These are phyloP conservation scores for Curvularia sp. DNA, from an alignment of 2,329 filamentous ascomycete genomes.

Conservation along the genomic window DNA sequence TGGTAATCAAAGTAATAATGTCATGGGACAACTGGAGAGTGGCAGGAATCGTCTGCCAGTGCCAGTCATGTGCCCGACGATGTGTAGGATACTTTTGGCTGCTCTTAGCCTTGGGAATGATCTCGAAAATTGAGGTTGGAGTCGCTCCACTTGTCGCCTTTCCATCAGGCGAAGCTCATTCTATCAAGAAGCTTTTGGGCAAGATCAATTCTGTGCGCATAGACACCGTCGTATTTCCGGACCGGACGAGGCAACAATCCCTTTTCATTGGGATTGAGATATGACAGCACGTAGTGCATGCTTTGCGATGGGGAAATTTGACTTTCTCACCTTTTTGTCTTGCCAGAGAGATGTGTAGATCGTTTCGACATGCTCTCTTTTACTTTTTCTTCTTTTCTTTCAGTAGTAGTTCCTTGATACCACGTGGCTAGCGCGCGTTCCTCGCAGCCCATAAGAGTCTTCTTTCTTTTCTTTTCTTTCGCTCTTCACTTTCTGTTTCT, in stretches of 20 bases:
- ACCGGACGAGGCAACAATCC: background rate
- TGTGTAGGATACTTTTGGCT: background rate
- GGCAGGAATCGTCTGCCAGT: background rate
- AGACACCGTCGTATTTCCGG: background rate
- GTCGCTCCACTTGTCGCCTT: background rate
- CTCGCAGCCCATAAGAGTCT: slow-evolving; percentile 12
- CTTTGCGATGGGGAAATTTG: background rate
- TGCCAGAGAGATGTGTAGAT: background rate
- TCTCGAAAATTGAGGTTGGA: background rate
- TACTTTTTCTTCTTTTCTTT: background rate
- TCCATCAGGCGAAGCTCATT: background rate
- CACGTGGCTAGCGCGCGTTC: slow-evolving; percentile 16
- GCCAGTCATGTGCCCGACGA: background rate
- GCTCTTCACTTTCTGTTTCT: background rate
- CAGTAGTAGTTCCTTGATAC: slow-evolving; percentile 17
- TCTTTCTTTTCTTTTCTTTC: slow-evolving; percentile 5
- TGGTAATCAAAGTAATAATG: slow-evolving; percentile 4
- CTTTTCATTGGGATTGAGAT: background rate
- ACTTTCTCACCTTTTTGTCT: background rate
- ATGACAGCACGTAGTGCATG: background rate
- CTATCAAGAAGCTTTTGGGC: background rate
- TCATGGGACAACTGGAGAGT: background rate
- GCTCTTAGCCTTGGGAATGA: background rate
- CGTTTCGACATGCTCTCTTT: background rate
- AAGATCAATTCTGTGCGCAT: background rate